These are phyloP conservation scores for Coemansia sp. DNA, from an alignment of 192 early-diverging fungal species.

Conservation along the genomic window DNA sequence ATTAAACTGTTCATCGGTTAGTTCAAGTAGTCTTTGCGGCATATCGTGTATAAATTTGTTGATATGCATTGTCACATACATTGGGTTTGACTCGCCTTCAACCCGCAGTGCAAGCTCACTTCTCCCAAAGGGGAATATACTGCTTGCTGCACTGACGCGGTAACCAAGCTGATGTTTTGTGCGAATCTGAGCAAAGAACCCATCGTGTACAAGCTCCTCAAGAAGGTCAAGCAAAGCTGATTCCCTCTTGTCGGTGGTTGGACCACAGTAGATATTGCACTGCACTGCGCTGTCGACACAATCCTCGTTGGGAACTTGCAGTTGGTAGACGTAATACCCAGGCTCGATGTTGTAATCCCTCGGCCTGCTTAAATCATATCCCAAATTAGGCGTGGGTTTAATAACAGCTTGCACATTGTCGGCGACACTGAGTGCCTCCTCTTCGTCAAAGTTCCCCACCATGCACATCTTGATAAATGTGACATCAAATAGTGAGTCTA, in stretches of 20 bases:
- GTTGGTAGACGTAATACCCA: conserved; percentile 39
- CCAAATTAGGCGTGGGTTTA: conserved; percentile 9
- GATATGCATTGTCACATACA: conserved; percentile 75
- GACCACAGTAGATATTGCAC: background rate
- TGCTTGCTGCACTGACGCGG: background rate
- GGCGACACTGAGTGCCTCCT: background rate
- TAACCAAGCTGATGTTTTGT: conserved; percentile 86
- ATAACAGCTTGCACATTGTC: conserved; percentile 11
- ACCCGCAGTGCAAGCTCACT: background rate
- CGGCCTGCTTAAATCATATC: conserved; percentile 88
- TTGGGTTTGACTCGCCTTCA: conserved; percentile 78
- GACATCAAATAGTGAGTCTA: conserved; percentile 30
- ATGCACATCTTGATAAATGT: background rate
- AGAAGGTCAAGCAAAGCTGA: conserved; percentile 57
- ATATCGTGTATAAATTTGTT: conserved; percentile 71
- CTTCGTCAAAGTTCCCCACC: background rate
- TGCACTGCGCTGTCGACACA: background rate
- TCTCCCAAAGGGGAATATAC: background rate
- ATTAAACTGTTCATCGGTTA: conserved; percentile 53
- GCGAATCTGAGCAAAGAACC: conserved; percentile 84
- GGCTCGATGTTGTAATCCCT: conserved; percentile 82
- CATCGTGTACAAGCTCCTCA: conserved; percentile 71
- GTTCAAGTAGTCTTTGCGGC: conserved; percentile 11
- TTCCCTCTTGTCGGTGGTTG: background rate
- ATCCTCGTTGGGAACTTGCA: background rate